These are phyloP conservation scores for Amoebophrya sp. DNA, from an alignment of 169 alveolate genomes.

Conservation along the genomic window DNA sequence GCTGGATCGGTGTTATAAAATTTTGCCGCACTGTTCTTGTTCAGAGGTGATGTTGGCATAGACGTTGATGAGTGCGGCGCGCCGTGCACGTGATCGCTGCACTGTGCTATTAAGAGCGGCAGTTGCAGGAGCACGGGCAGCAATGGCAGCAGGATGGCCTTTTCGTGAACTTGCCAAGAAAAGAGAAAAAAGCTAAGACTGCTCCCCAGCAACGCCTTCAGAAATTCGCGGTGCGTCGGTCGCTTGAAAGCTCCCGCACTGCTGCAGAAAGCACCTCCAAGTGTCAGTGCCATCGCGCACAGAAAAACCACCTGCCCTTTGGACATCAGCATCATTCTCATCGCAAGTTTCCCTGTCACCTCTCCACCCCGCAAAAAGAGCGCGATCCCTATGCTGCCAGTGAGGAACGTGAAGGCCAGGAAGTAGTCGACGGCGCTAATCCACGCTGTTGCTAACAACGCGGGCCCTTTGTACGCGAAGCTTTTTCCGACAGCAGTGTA, in stretches of 20 bases:
- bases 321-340: neutral
- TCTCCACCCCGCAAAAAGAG: neutral
- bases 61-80: no score
- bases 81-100: no score
- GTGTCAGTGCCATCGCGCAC: neutral
- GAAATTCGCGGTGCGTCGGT: neutral
- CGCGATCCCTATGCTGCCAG: neutral
- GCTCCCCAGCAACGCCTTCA: neutral
- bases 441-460: neutral
- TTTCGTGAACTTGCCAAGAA: conserved; percentile 71
- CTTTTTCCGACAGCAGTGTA: neutral
- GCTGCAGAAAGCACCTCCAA: neutral
- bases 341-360: neutral
- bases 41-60: no score
- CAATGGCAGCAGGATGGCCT: conserved; percentile 70
- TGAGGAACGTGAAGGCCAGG: neutral
- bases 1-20: no score
- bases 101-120: neutral
- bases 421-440: neutral
- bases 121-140: conserved; percentile 56
- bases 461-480: no score
- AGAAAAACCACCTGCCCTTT: neutral
- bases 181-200: conserved; percentile 54
- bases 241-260: neutral
- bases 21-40: no score